Base-by-base conservation (phyloP, 2,329 filamentous ascomycete genomes). In the Botrytis cinerea region DNA sequence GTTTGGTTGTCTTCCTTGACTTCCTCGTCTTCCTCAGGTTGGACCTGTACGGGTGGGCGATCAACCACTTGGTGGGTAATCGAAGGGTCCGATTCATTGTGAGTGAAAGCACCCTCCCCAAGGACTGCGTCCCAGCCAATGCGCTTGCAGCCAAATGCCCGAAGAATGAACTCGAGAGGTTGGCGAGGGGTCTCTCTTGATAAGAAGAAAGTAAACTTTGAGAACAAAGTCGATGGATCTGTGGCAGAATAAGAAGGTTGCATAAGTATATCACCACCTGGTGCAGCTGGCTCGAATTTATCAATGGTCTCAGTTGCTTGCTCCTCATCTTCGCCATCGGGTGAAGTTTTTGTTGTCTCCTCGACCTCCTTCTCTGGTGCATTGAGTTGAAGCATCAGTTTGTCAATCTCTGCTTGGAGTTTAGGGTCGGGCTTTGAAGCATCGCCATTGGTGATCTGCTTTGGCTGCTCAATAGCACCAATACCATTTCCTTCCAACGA, bases 61-160 rank as follows among this genome's bases (percentile, higher is more conserved):
- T 99, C 96, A 73, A 99, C 93, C 77, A 99, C 91, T 82, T 99
- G 96, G 83, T 99, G 96, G 43, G 96, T 99, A 78, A 99, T 98
- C 72, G 91, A 87, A 9, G 93, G 89, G 80, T 99, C 94, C 25
- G 89, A 87, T 84, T 98, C 95, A 81, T 97, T 89, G 69, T 93
- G 92, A 46, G 95, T 98, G 84, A 93, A 99, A 67, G 96, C 93
- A 64, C 96, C 96, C 75, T 94, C 95, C 70, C 96, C 96, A 32
- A 97, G 88, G 35, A 97, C 92, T 46, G 90, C 87, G 80, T 98
- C 95, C 96, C 96, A 99, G 60, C 95, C 96, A 78, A 99, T 92
- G 62, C 95, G 90, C 85, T 95, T 97, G 86, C 95, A 98, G 76
- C 96, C 96, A 80, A 98, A 99, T 4, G 95, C 89, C 80, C 95